Base-by-base conservation (phyloP, 768 basidiomycete genomes). In the Termitomyces sp. region DNA sequence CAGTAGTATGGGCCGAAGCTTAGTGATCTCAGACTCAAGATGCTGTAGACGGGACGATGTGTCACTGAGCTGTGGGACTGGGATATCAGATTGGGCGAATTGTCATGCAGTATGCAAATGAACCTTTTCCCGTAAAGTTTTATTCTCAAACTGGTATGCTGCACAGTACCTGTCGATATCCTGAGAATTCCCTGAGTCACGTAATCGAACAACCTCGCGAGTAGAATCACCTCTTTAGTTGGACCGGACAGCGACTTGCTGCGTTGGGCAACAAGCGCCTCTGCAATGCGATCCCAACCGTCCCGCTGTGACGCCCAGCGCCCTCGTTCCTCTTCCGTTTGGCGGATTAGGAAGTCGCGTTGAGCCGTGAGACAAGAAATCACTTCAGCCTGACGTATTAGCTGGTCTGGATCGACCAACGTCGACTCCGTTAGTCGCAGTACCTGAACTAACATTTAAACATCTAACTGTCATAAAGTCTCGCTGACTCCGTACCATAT, bases 1-100 rank as follows among this genome's bases (percentile, higher is more conserved):
- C 14, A 89, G 72, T 46, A 92, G 76, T 36, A 90, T 69, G 0
- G 90, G 90, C 47, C 83, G 82, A 32, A 92, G 77, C 59, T 82
- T 81, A 2, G 73, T 68, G 8, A 91, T 74, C 65, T 92, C 89
- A 12, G 76, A 64, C 70, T 91, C 89, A 0, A 92, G 76, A 2
- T 74, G 61, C 26, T 76, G 69, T 12, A 86, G 69, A 39, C 86
- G 81, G 5, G 67, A 63, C 60, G 86, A 82, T 0, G 81, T 75
- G 55, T 87, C 85, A 44, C 75, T 68, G 6, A 92, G 74, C 88
- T 90, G 66, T 24, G 2, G 16, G 57, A 26, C 58, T 7, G 57
- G 6, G 62, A 20, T 2, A 42, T 58, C 43, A 61, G 29, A 24
- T 52, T 24, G 3, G 37, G 22, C 36, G 1, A 41, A 53, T 26